Evolutionary conservation across 2,329 filamentous ascomycete species (phyloP).

Genomic region (Colletotrichum siamense): DNA sequence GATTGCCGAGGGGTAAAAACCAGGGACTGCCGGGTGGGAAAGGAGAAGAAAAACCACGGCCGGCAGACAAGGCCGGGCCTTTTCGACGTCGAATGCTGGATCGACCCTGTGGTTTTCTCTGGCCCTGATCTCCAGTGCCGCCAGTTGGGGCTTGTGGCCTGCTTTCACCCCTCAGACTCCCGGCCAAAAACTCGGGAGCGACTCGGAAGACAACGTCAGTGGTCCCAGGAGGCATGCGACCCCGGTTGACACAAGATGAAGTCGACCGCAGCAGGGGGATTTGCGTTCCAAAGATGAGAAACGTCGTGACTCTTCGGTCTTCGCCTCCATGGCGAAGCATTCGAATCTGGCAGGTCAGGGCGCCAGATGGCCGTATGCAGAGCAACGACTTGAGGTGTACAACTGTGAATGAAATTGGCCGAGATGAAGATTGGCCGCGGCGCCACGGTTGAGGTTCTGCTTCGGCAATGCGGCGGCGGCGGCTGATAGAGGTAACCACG

Average conservation of each 20-base stretch:
- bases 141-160: background rate
- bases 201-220: slow-evolving; percentile 6
- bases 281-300: slow-evolving; percentile 12
- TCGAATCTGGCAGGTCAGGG: slow-evolving; percentile 7
- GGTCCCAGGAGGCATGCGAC: slow-evolving; percentile 8
- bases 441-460: slow-evolving; percentile 16
- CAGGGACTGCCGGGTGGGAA: slow-evolving; percentile 6
- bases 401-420: background rate
- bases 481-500: background rate
- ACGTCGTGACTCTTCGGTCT: background rate
- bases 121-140: slow-evolving; percentile 2
- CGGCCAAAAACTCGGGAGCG: slow-evolving; percentile 8
- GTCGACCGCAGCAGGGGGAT: slow-evolving; percentile 9
- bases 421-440: slow-evolving; percentile 14
- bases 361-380: background rate
- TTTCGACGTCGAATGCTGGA: background rate
- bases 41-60: background rate
- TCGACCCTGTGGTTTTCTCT: background rate
- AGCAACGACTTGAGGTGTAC: background rate
- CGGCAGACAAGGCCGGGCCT: background rate
- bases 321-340: slow-evolving; percentile 1
- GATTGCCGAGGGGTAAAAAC: slow-evolving; percentile 21
- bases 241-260: slow-evolving; percentile 10
- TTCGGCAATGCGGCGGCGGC: slow-evolving; percentile 15
- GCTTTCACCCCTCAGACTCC: background rate